Conservation (phyloP, 2,329 filamentous ascomycete genomes). For the Aspergillus transmontanensis region DNA sequence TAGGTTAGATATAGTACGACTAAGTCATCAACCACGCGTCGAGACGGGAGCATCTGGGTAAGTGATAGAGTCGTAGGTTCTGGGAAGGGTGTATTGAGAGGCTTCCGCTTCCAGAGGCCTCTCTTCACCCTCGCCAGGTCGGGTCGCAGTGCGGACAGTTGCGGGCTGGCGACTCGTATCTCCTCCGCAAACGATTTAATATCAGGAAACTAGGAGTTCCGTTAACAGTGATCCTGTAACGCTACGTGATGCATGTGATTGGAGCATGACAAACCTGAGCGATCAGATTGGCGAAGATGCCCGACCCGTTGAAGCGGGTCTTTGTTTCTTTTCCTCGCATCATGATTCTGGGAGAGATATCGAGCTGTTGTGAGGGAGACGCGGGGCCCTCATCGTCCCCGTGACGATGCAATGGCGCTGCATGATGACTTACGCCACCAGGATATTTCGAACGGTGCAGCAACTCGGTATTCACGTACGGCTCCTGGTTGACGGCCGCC, state of each 20-base stretch:
- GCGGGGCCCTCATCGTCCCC: slow-evolving; percentile 25
- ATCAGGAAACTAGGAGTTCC: slow-evolving; percentile 38
- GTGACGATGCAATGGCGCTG: slow-evolving; percentile 12
- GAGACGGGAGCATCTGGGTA: slow-evolving; percentile 37
- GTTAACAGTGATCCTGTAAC: slow-evolving; percentile 15
- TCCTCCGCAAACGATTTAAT: slow-evolving; percentile 41
- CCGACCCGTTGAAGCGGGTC: slow-evolving; percentile 45
- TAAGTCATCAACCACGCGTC: slow-evolving; percentile 39
- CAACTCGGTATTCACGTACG: slow-evolving; percentile 30
- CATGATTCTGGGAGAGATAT: slow-evolving; percentile 37
- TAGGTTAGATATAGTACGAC: slow-evolving; percentile 43
- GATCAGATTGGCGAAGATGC: slow-evolving; percentile 43
- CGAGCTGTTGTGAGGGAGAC: slow-evolving; percentile 35
- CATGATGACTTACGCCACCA: slow-evolving; percentile 14
- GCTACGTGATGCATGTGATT: background rate
- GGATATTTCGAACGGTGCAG: slow-evolving; percentile 29
- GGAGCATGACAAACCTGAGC: slow-evolving; percentile 33
- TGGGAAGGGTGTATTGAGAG: slow-evolving; percentile 33
- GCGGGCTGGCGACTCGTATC: slow-evolving; percentile 38
- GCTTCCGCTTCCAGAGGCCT: slow-evolving; percentile 33
- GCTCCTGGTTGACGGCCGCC: slow-evolving; percentile 36
- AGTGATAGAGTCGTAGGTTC: slow-evolving; percentile 33
- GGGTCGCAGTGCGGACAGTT: slow-evolving; percentile 35
- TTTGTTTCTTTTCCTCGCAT: slow-evolving; percentile 42
- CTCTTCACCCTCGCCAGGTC: slow-evolving; percentile 37